phyloP scores from a whole-genome alignment of 1,284 basidiomycete genomes.

The Vanrija sp. region DNA sequence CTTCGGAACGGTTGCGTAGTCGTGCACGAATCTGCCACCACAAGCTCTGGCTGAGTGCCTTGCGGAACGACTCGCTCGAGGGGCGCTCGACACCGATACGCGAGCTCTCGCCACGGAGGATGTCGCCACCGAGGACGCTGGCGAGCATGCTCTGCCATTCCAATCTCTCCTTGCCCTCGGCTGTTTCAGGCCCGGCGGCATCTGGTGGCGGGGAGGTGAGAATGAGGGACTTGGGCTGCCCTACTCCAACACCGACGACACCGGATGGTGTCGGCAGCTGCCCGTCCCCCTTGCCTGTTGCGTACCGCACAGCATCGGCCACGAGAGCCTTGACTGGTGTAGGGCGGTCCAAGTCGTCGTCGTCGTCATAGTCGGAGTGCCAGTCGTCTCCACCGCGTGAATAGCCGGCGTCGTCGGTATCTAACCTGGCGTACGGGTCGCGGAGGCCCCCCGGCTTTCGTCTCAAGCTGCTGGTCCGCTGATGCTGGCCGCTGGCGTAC shows the following conservation, averaged over 20 bases:
- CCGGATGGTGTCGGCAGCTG: not conserved
- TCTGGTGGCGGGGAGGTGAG: conserved; percentile 17
- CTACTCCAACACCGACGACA: conserved; percentile 8
- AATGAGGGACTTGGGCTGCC: conserved; percentile 17
- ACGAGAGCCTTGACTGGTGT: conserved; percentile 12
- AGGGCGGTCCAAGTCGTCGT: conserved; percentile 10
- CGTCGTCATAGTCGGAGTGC: conserved; percentile 20
- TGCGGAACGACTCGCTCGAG: conserved; percentile 62
- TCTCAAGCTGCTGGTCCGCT: conserved; percentile 3
- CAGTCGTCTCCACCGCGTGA: conserved; percentile 19
- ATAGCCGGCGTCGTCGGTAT: conserved; percentile 20
- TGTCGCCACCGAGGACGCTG: conserved; percentile 86
- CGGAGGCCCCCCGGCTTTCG: not conserved
- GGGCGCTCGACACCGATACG: conserved; percentile 69
- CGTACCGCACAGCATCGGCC: conserved; percentile 12
- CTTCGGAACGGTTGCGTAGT: conserved; percentile 71
- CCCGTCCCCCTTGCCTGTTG: conserved; percentile 11
- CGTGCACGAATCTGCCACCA: conserved; percentile 91
- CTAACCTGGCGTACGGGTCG: not conserved
- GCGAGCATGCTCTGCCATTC: conserved; percentile 94
- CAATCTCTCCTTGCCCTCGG: conserved; percentile 72
- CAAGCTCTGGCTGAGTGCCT: conserved; percentile 63
- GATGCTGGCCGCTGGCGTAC: conserved; percentile 1
- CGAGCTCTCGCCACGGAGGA: conserved; percentile 86
- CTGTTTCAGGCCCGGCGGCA: conserved; percentile 19